phyloP scores from a whole-genome alignment of 345 rosid genomes.

The Citrus hindsii region DNA sequence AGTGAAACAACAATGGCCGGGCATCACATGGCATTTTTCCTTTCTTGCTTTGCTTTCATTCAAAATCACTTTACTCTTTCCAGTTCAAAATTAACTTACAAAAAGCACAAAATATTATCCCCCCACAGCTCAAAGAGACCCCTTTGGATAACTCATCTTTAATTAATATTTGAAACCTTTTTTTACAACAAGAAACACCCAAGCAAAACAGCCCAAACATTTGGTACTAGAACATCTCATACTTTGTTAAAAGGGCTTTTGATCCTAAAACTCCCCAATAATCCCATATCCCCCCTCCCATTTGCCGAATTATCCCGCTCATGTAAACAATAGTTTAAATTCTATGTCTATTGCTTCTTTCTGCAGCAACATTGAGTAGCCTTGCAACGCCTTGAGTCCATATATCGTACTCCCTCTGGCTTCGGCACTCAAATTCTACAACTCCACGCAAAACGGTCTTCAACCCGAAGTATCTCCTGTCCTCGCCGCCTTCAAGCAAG shows the following conservation, averaged over 20 bases:
- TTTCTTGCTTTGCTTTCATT: constrained; percentile 12
- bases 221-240: not conserved
- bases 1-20: constrained; percentile 11
- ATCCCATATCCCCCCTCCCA: not conserved
- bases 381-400: constrained; percentile 95
- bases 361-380: constrained; percentile 65
- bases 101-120: not conserved
- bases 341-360: constrained; percentile 50
- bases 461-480: constrained; percentile 70
- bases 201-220: constrained; percentile 8
- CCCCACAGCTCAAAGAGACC: constrained; percentile 8
- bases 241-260: constrained; percentile 3
- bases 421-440: constrained; percentile 77
- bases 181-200: constrained; percentile 21
- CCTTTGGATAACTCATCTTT: constrained; percentile 17
- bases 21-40: constrained; percentile 20
- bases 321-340: constrained; percentile 28
- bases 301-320: constrained; percentile 6
- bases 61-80: constrained; percentile 21
- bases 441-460: constrained; percentile 59
- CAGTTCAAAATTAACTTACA: constrained; percentile 16
- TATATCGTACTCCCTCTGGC: constrained; percentile 75
- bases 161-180: constrained; percentile 11
- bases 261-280: constrained; percentile 5
- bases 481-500: constrained; percentile 77